Conservation (phyloP, 768 basidiomycete genomes). For the Phylloporus sp. region DNA sequence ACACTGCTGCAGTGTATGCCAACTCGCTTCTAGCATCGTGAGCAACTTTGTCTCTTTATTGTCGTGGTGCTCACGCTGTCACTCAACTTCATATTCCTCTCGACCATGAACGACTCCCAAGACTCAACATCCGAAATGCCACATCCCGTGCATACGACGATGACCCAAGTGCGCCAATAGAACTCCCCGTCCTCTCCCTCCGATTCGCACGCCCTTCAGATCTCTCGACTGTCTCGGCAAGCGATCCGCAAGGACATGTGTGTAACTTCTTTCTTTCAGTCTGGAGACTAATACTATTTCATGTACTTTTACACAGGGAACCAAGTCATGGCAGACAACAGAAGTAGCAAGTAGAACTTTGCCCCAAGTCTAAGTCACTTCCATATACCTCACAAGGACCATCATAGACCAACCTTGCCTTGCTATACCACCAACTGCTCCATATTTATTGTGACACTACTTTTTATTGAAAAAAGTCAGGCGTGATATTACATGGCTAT, state of each 20-base stretch:
- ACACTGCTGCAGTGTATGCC: slow-evolving; percentile 21
- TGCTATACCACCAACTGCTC: neutral
- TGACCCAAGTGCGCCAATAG: neutral
- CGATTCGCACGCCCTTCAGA: slow-evolving; percentile 22
- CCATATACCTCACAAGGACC: neutral
- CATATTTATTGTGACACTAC: slow-evolving; percentile 2
- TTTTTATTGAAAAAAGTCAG: slow-evolving; percentile 9
- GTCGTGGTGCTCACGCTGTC: neutral
- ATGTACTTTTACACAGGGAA: neutral
- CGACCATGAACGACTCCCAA: neutral
- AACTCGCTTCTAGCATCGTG: slow-evolving; percentile 30
- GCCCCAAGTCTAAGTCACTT: neutral
- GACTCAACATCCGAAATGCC: slow-evolving; percentile 27
- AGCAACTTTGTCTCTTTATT: neutral
- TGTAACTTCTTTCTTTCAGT: neutral
- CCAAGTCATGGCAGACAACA: slow-evolving; percentile 20
- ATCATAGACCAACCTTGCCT: neutral
- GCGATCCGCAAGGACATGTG: neutral
- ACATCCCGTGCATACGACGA: slow-evolving; percentile 11
- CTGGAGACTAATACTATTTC: neutral
- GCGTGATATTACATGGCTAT: slow-evolving; percentile 24
- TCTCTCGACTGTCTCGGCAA: neutral
- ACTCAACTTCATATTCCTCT: neutral
- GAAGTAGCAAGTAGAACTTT: neutral
- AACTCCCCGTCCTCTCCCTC: slow-evolving; percentile 19